Evolutionary conservation across 2,329 filamentous ascomycete species (phyloP), one percentile per base, ranked within the genome.

Genomic region (Sclerotinia minor): DNA sequence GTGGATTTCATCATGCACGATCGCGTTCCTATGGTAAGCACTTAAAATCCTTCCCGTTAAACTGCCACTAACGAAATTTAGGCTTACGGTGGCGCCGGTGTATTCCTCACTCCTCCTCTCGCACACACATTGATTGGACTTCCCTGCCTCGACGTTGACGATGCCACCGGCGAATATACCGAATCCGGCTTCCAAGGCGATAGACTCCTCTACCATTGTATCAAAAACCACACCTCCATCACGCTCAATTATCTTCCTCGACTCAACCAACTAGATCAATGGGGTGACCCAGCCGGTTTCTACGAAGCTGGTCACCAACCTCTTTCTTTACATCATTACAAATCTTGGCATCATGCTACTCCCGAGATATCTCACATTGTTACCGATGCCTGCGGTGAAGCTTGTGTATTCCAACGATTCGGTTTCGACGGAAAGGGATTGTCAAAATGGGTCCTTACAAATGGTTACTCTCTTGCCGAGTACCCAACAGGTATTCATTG

Each of bases 31-130:
- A 67, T 67, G 65, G 64, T 66, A 60, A 59, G 44, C 35, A 65
- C 24, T 11, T 29, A 0, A 11, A 17, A 38, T 26, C 19, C 11
- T 26, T 21, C 9, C 32, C 9, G 73, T 75, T 45, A 60, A 71
- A 44, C 70, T 68, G 5, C 71, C 72, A 1, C 76, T 76, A 70
- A 65, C 44, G 26, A 24, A 29, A 15, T 4, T 5, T 19, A 66
- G 64, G 75, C 75, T 13, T 77, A 76, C 66, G 76, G 76, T 7
- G 76, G 76, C 29, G 76, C 70, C n/a, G 76, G 76, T 32, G 69
- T 77, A 55, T 74, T 77, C 57, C 53, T 77, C 5, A 76, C 75
- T 5, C 60, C 64, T 3, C 73, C 76, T 24, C 65, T 73, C 17
- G 71, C 71, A 13, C 58, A 70, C 35, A 64, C 70, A 59, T 65